phyloP scores from a whole-genome alignment of 2,329 filamentous ascomycete species.

The Myriosclerotinia duriaeana region DNA sequence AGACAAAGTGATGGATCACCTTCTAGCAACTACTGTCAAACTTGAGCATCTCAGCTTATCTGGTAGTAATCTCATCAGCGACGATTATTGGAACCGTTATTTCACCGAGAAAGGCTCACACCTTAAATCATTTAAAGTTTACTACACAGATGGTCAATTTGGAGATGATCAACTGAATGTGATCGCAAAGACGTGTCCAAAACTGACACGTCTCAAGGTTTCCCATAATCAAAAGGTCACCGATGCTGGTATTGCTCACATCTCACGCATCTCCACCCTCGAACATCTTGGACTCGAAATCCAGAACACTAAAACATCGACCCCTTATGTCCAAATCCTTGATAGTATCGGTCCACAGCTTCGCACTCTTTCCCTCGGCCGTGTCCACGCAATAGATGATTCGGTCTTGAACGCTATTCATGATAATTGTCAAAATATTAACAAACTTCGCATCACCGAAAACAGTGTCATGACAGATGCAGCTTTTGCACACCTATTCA shows the following conservation, averaged over 20 bases:
- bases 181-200: conserved; percentile 64
- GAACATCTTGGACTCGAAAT: conserved; percentile 75
- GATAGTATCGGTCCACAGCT: conserved; percentile 62
- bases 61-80: conserved; percentile 78
- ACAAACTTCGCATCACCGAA: conserved; percentile 78
- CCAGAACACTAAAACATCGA: conserved; percentile 53
- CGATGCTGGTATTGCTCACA: conserved; percentile 61
- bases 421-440: conserved; percentile 62
- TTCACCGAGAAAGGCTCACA: conserved; percentile 63
- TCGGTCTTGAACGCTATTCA: conserved; percentile 70
- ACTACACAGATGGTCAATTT: conserved; percentile 81
- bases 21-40: conserved; percentile 67
- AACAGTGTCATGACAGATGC: conserved; percentile 74
- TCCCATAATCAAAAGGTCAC: conserved; percentile 75
- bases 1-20: conserved; percentile 76
- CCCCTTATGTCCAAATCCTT: conserved; percentile 61
- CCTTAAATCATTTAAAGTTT: conserved; percentile 71
- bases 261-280: conserved; percentile 62
- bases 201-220: conserved; percentile 74
- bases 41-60: conserved; percentile 77
- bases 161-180: conserved; percentile 65
- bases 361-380: conserved; percentile 74
- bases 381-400: conserved; percentile 66
- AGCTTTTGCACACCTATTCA: conserved; percentile 72
- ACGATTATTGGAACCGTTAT: conserved; percentile 71